Evolutionary conservation across 2,329 filamentous ascomycete species (phyloP).

Genomic region (Stemphylium lycopersici): DNA sequence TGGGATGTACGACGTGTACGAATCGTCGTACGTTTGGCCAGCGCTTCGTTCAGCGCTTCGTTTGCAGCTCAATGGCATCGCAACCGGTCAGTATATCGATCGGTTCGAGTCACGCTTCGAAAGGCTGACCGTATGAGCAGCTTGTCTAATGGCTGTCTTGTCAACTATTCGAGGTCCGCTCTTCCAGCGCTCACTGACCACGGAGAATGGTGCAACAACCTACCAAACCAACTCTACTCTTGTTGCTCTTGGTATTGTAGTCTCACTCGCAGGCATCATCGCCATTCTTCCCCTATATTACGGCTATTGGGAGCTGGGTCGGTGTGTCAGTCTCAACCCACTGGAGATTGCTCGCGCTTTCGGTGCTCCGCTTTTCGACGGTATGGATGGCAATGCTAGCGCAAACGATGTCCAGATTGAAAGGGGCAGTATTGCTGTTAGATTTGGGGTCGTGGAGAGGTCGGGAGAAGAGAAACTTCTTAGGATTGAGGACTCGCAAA

Average conservation of each 20-base stretch:
- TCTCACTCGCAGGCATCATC: not conserved
- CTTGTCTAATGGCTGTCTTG: not conserved
- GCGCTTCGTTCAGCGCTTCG: not conserved
- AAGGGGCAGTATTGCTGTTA: constrained; percentile 24
- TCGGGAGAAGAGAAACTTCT: constrained; percentile 30
- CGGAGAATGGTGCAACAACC: not conserved
- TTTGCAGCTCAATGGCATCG: not conserved
- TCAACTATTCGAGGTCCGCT: not conserved
- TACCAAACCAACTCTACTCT: not conserved
- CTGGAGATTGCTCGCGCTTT: constrained; percentile 43
- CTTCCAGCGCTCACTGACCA: not conserved
- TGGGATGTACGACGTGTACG: not conserved
- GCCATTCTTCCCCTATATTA: constrained; percentile 26
- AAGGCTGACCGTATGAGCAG: not conserved
- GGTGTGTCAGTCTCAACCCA: constrained; percentile 37
- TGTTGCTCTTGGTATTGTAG: not conserved
- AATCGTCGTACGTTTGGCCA: not conserved
- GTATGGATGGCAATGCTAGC: constrained; percentile 32
- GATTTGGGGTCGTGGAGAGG: constrained; percentile 32
- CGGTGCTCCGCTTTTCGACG: constrained; percentile 36
- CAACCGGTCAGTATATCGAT: not conserved
- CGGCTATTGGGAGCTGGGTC: constrained; percentile 40
- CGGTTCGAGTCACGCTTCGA: not conserved
- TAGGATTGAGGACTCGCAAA: constrained; percentile 24
- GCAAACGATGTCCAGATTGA: constrained; percentile 25